A percentile compares a stretch with the other conserved stretches of the same genome.
These are phyloP conservation scores for Debaryomyces sp. DNA, from an alignment of 1,139 yeast genomes.

Conservation along the genomic window DNA sequence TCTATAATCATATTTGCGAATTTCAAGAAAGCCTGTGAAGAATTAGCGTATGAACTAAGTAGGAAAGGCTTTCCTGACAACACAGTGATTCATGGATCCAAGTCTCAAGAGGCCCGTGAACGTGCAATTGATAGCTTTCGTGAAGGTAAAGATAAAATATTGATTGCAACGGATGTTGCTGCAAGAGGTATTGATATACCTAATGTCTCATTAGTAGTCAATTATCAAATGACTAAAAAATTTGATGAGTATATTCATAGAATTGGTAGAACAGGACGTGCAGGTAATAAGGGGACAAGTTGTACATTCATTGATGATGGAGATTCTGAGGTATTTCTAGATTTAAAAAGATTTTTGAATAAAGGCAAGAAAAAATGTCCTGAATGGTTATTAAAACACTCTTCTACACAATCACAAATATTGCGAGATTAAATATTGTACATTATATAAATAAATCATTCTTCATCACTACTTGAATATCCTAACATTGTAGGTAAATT, in stretches of 20 bases:
- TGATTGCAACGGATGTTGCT: constrained; percentile 95
- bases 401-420: constrained; percentile 18
- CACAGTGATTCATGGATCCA: constrained; percentile 82
- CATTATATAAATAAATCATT: constrained; percentile 12
- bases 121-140: constrained; percentile 68
- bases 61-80: constrained; percentile 47
- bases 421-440: constrained; percentile 16
- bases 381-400: constrained; percentile 48
- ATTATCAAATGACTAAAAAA: constrained; percentile 77
- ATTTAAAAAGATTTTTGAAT: constrained; percentile 53
- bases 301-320: constrained; percentile 67
- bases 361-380: constrained; percentile 54
- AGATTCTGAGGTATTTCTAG: constrained; percentile 56
- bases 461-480: constrained; percentile 31
- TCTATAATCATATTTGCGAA: constrained; percentile 85
- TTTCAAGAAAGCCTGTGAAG: constrained; percentile 72
- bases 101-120: constrained; percentile 86
- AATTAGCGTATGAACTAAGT: constrained; percentile 52
- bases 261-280: constrained; percentile 96
- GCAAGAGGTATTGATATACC: constrained; percentile 96
- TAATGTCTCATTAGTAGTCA: constrained; percentile 79
- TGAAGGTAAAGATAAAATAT: constrained; percentile 58
- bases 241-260: constrained; percentile 90
- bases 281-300: constrained; percentile 79
- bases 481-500: constrained; percentile 14